Base-by-base conservation (phyloP, 208 protist genomes). In the Wallacemonas sp. region DNA sequence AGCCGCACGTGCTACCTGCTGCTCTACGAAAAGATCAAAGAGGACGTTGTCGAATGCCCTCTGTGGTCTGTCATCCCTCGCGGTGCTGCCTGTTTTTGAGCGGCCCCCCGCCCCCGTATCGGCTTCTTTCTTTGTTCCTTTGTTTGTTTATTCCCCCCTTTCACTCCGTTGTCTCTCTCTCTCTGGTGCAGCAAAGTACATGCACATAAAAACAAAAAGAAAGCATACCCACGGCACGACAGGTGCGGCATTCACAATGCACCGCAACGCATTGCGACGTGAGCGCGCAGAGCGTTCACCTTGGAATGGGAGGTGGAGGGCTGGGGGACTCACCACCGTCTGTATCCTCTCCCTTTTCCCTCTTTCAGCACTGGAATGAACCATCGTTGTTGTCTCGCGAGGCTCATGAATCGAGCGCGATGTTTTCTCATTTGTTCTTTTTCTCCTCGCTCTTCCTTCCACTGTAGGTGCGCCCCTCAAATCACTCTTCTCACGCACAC, bases 11-110 rank as follows among this genome's bases (percentile, higher is more conserved):
- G 65, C 30, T 94, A 94, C 54, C 61, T 94, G 6, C 64, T 94
- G 5, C 47, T 90, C 0, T 94, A 91, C 29, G 84, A 94, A 54
- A 87, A 78, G 55, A 63, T 88, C 5, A 44, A 17, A 14, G 81
- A 88, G 63, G 72, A 80, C 56, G 48, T 69, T 11, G 75, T 83
- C 19, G 62, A 62, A 19, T 81, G 76, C 27, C 70, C 78, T 1
- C 64, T 80, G 2, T 78, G 60, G 60, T 34, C 61, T 34, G 81
- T 90, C 26, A 57, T 90, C 81, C 87, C 46, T 11, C 30, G 52
- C 21, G 33, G 29, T 29, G n/a, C 23, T 34, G 5, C 36, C 27
- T 46, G 16, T 60, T 68, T 24, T 41, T 23, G n/a, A 57, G 6
- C 21, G 5, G 8, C 16, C 46, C 2, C 30, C 4, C 30, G 23